Base-by-base conservation (phyloP, 164 flowering plant genomes). In the Litsea cubeba region DNA sequence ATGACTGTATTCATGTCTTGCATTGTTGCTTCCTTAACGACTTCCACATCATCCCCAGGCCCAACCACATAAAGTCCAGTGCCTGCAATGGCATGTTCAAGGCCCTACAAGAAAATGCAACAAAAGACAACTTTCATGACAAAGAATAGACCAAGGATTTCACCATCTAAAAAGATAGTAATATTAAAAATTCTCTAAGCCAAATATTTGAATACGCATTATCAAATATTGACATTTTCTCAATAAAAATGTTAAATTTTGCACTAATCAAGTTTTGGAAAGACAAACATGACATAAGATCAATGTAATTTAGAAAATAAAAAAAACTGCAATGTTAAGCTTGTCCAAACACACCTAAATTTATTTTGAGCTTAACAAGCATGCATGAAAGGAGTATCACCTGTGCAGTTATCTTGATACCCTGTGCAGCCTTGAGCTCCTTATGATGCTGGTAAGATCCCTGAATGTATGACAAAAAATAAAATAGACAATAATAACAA, bases 51-150 rank as follows among this genome's bases (percentile, higher is more conserved):
- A 82, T 95, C 98, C 12, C 87, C 87, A 64, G 95, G 91, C 50
- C 89, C 92, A 28, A 95, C 98, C 75, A 93, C 95, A 86, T 93
- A 85, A 2, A 95, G 81, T 74, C 87, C 85, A 73, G 98, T 93
- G 35, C 99, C 99, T 67, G 98, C 97, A 84, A 94, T 86, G 28
- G 99, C 97, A 86, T 92, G 97, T 82, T 95, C 99, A 74, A 95
- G 95, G 75, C 97, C 97, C 99, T 95, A 83, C 65, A 57, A 32
- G 30, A 20, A 20, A 46, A 57, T 25, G 26, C 3, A 14, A 24
- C 26, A 25, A 14, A 64, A 64, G 30, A 64, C 24, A 5, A 40
- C 46, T 40, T 40, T 40, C 46, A 7, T 40, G 46, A 40, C 46
- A 40, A 40, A 40, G 46, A 40, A 40, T 8, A 40, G 46, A 40